Conservation (phyloP, 2,329 filamentous ascomycete species). For the Diaporthe capsici region DNA sequence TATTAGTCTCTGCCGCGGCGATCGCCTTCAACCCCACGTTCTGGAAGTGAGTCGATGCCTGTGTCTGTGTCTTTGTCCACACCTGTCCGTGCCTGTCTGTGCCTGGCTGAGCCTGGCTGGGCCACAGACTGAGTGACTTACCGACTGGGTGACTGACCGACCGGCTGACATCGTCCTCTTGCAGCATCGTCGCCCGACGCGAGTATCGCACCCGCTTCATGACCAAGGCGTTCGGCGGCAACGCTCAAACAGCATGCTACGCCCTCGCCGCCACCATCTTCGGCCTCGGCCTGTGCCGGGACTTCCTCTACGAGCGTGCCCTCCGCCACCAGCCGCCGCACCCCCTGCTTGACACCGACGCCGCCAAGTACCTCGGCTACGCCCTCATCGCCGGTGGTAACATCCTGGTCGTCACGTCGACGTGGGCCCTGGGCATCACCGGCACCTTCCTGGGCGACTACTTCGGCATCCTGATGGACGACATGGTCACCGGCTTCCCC, state of each 20-base stretch:
- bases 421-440: constrained; percentile 92
- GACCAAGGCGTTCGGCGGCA: constrained; percentile 87
- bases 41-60: constrained; percentile 85
- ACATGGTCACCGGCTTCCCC: constrained; percentile 93
- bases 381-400: constrained; percentile 83
- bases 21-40: constrained; percentile 99
- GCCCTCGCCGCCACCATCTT: constrained; percentile 91
- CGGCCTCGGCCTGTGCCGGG: constrained; percentile 88
- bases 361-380: constrained; percentile 75
- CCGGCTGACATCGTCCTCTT: constrained; percentile 40
- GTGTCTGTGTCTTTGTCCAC: too few species aligned
- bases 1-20: constrained; percentile 80
- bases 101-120: neutral
- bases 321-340: constrained; percentile 82
- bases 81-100: too few species aligned
- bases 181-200: constrained; percentile 52
- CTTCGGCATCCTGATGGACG: constrained; percentile 97
- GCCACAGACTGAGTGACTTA: too few species aligned
- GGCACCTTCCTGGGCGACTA: constrained; percentile 98
- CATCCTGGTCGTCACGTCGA: constrained; percentile 87
- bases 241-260: constrained; percentile 87
- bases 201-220: constrained; percentile 94
- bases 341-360: constrained; percentile 75
- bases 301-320: constrained; percentile 88
- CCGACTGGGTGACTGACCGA: neutral